phyloP scores from a whole-genome alignment of 768 basidiomycete species.

The Psilocybe sp. region DNA sequence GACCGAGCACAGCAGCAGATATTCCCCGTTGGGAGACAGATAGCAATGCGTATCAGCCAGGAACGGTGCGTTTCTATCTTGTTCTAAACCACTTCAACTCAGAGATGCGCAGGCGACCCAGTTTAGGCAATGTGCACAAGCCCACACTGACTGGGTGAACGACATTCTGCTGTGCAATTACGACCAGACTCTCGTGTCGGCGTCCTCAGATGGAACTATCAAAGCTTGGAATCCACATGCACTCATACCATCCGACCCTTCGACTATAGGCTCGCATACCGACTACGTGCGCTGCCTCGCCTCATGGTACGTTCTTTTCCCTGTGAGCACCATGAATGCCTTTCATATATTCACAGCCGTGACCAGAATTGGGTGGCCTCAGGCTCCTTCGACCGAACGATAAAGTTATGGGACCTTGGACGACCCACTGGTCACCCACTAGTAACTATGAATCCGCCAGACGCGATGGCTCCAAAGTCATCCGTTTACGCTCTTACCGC shows the following conservation, averaged over 20 bases:
- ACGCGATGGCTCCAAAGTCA: constrained; percentile 62
- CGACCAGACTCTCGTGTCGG: constrained; percentile 92
- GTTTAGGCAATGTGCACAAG: constrained; percentile 87
- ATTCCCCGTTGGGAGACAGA: constrained; percentile 82
- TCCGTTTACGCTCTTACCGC: constrained; percentile 78
- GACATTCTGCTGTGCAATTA: constrained; percentile 89
- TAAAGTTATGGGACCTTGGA: constrained; percentile 91
- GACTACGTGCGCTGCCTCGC: constrained; percentile 86
- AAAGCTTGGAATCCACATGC: constrained; percentile 92
- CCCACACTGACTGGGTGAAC: constrained; percentile 95
- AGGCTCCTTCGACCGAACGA: constrained; percentile 90
- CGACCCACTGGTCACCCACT: constrained; percentile 49
- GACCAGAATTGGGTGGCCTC: constrained; percentile 88
- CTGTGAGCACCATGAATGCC: background rate
- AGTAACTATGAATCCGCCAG: constrained; percentile 64
- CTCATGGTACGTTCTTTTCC: constrained; percentile 50
- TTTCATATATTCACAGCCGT: constrained; percentile 43
- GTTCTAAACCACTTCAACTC: background rate
- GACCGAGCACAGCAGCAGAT: constrained; percentile 30
- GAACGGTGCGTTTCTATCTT: constrained; percentile 38
- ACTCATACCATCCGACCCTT: constrained; percentile 53
- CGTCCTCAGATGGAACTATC: constrained; percentile 93
- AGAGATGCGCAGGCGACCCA: constrained; percentile 21
- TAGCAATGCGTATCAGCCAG: constrained; percentile 42
- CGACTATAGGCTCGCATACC: constrained; percentile 67